Percentiles rank a stretch among this genome's conserved stretches.
Conservation (phyloP, 306 rosid genomes). For the Styphnolobium japonicum region DNA sequence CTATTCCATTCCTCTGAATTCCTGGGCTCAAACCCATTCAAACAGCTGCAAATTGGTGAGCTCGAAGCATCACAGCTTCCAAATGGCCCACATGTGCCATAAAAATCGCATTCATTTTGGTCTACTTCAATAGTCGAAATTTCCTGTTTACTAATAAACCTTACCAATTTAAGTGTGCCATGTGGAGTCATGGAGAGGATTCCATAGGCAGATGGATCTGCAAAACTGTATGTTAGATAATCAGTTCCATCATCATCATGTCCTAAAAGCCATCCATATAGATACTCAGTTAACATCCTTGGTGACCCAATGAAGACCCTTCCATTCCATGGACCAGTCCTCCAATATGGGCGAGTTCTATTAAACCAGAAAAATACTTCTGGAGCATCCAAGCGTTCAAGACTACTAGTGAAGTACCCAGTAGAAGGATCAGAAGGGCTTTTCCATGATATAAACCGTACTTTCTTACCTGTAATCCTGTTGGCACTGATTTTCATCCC, state of each 20-base stretch:
- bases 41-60: conserved; percentile 29
- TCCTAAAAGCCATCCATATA: background rate
- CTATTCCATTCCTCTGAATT: conserved; percentile 32
- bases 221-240: background rate
- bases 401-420: background rate
- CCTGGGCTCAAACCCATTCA: conserved; percentile 44
- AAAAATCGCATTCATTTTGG: background rate
- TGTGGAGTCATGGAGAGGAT: background rate
- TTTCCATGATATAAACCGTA: conserved; percentile 28
- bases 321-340: conserved; percentile 41
- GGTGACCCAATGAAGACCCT: conserved; percentile 28
- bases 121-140: background rate
- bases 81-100: background rate
- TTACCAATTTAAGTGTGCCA: background rate
- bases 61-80: background rate
- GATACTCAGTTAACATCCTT: background rate
- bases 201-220: background rate
- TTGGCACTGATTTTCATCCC: background rate
- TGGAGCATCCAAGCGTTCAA: conserved; percentile 11
- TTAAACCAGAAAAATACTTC: conserved; percentile 31
- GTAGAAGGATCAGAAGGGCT: conserved; percentile 24
- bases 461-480: background rate
- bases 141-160: background rate
- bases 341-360: conserved; percentile 22
- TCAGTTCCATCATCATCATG: conserved; percentile 21